Conservation (phyloP, 495 filamentous ascomycete species). For the Xylaria palmicola region DNA sequence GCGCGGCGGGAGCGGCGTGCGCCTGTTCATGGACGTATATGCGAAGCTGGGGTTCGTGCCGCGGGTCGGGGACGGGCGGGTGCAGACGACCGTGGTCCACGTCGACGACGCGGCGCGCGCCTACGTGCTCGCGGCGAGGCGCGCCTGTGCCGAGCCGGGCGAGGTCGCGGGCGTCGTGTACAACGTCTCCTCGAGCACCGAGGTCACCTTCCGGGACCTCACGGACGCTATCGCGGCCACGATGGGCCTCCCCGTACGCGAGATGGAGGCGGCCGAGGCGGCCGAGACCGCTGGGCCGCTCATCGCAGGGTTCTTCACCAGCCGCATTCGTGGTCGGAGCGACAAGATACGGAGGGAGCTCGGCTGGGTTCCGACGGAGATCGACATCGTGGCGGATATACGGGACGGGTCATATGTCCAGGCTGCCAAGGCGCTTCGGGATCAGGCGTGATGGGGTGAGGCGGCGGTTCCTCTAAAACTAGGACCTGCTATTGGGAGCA, state of each 20-base stretch:
- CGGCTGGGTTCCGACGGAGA: conserved; percentile 34
- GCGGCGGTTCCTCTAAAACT: no score
- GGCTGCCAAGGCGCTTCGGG: conserved; percentile 14
- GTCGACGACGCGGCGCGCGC: conserved; percentile 43
- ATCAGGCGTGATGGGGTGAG: background rate
- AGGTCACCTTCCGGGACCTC: conserved; percentile 30
- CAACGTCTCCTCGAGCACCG: conserved; percentile 28
- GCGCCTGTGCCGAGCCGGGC: background rate
- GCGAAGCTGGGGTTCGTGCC: conserved; percentile 21
- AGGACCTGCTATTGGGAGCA: no score
- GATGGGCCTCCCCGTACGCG: conserved; percentile 25
- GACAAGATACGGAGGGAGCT: conserved; percentile 36
- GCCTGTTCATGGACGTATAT: conserved; percentile 25
- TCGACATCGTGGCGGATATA: conserved; percentile 32
- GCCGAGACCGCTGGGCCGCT: conserved; percentile 23
- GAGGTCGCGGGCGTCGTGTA: conserved; percentile 30
- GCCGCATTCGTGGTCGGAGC: conserved; percentile 28
- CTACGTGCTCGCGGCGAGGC: conserved; percentile 37
- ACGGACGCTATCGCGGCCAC: conserved; percentile 30
- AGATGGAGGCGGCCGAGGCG: conserved; percentile 26
- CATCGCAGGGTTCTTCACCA: conserved; percentile 27
- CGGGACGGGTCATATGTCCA: conserved; percentile 21
- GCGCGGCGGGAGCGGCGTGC: conserved; percentile 37
- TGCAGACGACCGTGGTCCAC: conserved; percentile 33
- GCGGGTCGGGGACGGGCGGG: conserved; percentile 25